Conservation (phyloP, 495 filamentous ascomycete species). For the Glutinoglossum americanum region DNA sequence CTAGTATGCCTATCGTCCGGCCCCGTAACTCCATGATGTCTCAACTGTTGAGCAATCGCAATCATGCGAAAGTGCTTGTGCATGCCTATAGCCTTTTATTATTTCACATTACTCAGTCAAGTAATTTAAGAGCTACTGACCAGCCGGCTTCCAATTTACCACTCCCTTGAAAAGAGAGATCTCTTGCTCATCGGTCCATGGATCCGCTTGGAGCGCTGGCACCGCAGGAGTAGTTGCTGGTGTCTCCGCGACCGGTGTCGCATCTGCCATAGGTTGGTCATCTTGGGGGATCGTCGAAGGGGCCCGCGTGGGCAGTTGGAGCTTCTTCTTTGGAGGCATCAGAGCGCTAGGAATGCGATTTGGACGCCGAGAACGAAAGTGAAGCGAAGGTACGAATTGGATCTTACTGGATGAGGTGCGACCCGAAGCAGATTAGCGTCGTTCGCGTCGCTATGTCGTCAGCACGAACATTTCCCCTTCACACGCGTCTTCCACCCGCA, state of each 20-base stretch:
- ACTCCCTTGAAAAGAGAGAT: slow-evolving; percentile 75
- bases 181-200: slow-evolving; percentile 92
- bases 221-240: slow-evolving; percentile 4
- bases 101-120: slow-evolving; percentile 1
- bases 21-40: slow-evolving; percentile 66
- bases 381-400: too few species aligned
- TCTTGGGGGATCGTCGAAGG: slow-evolving; percentile 17
- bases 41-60: slow-evolving; percentile 64
- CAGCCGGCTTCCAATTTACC: slow-evolving; percentile 85
- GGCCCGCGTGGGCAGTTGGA: slow-evolving; percentile 17
- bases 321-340: slow-evolving; percentile 62
- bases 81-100: slow-evolving; percentile 39
- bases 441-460: background rate
- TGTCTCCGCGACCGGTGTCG: slow-evolving; percentile 13
- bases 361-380: background rate
- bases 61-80: slow-evolving; percentile 97
- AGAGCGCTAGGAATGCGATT: slow-evolving; percentile 1
- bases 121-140: slow-evolving; percentile 24
- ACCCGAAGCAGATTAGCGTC: background rate
- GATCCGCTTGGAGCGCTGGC: slow-evolving; percentile 30
- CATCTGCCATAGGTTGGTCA: slow-evolving; percentile 19
- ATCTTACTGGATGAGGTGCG: too few species aligned
- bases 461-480: too few species aligned
- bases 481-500: background rate
- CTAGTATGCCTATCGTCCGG: slow-evolving; percentile 51